Conservation (phyloP, 2,329 filamentous ascomycete genomes). For the Metarhizium anisopliae region DNA sequence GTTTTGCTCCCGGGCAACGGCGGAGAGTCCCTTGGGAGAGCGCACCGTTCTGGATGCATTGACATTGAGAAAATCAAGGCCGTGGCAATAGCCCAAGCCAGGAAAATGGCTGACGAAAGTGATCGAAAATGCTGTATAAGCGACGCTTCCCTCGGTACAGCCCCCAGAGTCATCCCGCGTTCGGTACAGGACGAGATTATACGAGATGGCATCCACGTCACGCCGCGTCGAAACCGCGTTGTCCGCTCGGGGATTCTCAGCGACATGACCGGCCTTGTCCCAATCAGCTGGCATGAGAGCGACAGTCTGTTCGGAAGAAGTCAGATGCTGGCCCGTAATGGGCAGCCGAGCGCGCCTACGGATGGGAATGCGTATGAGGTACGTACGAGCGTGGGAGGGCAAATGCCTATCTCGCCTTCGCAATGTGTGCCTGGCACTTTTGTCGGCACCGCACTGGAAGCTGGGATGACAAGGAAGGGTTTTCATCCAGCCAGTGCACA, state of each 20-base stretch:
- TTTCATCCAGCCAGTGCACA: background rate
- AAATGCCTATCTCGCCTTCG: background rate
- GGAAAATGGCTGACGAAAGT: background rate
- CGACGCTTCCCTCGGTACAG: background rate
- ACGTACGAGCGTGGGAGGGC: background rate
- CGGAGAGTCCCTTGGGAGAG: slow-evolving; percentile 5
- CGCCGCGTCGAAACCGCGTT: slow-evolving; percentile 1
- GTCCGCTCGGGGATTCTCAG: slow-evolving; percentile 3
- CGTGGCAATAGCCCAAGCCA: background rate
- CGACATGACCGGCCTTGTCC: background rate
- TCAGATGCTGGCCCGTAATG: background rate
- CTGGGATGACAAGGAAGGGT: background rate
- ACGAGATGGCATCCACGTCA: slow-evolving; percentile 2
- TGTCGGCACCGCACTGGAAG: background rate
- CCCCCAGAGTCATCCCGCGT: background rate
- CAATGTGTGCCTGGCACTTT: background rate
- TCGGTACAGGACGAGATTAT: background rate
- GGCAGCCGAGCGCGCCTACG: background rate
- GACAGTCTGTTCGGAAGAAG: background rate
- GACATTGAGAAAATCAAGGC: slow-evolving; percentile 3
- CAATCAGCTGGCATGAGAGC: background rate
- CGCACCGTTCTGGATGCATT: slow-evolving; percentile 9
- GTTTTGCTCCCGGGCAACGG: slow-evolving; percentile 15
- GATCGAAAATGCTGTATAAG: background rate
- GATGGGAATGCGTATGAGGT: background rate